A percentile compares a stretch with the other conserved stretches of the same genome.
Evolutionary conservation across 1,284 basidiomycete species (phyloP).

Genomic region (Cryptococcus sp.): DNA sequence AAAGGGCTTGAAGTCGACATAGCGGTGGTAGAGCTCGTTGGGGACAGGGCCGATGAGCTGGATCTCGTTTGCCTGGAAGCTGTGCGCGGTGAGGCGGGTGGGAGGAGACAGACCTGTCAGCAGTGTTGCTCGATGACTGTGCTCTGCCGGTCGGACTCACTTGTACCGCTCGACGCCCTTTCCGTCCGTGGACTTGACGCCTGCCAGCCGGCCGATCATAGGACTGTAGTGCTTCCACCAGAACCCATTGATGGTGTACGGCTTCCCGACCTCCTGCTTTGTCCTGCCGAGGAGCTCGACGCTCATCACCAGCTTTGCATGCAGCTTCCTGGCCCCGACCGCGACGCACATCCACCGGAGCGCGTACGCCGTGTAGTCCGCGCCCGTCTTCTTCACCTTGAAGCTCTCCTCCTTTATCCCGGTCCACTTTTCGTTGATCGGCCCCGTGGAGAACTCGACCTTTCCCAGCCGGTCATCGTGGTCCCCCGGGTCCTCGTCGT

Average conservation of each 20-base stretch:
- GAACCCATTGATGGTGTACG: constrained; percentile 53
- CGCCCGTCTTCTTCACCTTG: constrained; percentile 50
- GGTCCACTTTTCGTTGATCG: constrained; percentile 28
- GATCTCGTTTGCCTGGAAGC: constrained; percentile 55
- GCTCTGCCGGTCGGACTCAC: constrained; percentile 23
- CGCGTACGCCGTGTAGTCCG: constrained; percentile 42
- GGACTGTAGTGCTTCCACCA: constrained; percentile 45
- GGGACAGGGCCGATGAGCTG: constrained; percentile 55
- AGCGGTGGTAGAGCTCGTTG: constrained; percentile 52
- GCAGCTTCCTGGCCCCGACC: constrained; percentile 16
- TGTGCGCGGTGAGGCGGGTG: constrained; percentile 19
- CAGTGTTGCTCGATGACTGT: background rate
- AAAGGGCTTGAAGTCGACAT: constrained; percentile 54
- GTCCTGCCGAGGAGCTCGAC: constrained; percentile 50
- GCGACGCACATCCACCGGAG: constrained; percentile 35
- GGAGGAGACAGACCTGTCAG: background rate
- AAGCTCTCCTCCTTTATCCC: constrained; percentile 29
- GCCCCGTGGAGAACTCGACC: constrained; percentile 31
- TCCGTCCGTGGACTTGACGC: constrained; percentile 29
- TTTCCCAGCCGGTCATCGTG: constrained; percentile 54
- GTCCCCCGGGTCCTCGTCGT: constrained; percentile 53
- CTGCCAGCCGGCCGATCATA: constrained; percentile 40
- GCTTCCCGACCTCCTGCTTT: constrained; percentile 41
- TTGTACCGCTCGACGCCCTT: constrained; percentile 29
- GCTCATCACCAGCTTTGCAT: constrained; percentile 32